phyloP scores from a whole-genome alignment of 768 basidiomycete species.

The Trametes cingulata region DNA sequence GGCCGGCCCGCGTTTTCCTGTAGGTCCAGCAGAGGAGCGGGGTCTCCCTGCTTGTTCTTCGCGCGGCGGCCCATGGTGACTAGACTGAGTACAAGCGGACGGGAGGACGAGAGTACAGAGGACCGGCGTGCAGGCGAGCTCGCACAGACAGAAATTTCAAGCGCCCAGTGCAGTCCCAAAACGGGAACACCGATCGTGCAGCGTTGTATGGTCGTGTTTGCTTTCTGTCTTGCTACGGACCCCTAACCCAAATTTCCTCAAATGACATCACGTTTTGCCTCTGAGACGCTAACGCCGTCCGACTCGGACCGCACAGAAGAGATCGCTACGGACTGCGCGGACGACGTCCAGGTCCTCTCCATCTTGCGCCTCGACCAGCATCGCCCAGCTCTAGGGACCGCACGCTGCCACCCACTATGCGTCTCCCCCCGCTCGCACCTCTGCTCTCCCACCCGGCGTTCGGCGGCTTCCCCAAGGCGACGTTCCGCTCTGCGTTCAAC shows the following conservation, averaged over 20 bases:
- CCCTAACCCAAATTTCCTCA: background rate
- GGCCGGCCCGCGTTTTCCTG: slow-evolving; percentile 32
- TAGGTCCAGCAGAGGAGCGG: slow-evolving; percentile 52
- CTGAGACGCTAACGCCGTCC: background rate
- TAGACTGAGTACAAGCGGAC: background rate
- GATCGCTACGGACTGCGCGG: background rate
- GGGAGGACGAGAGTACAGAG: background rate
- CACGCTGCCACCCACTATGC: background rate
- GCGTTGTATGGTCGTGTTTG: slow-evolving; percentile 1
- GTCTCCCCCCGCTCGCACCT: slow-evolving; percentile 1
- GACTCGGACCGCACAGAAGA: background rate
- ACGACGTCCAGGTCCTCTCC: too few relatives aligned
- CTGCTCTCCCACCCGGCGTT: slow-evolving; percentile 9
- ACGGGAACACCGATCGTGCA: slow-evolving; percentile 1
- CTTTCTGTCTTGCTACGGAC: background rate
- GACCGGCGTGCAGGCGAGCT: background rate
- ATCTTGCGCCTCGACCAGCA: background rate
- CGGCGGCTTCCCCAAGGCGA: background rate
- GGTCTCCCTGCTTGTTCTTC: slow-evolving; percentile 80
- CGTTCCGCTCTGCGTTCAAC: background rate
- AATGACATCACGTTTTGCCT: slow-evolving; percentile 7
- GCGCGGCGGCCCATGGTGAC: slow-evolving; percentile 76
- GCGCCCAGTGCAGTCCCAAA: slow-evolving; percentile 14
- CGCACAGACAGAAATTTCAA: slow-evolving; percentile 19
- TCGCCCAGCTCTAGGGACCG: background rate